A percentile compares a stretch with the other conserved stretches of the same genome.
phyloP scores from a whole-genome alignment of 768 basidiomycete species.

The Nidularia pulvinata region DNA sequence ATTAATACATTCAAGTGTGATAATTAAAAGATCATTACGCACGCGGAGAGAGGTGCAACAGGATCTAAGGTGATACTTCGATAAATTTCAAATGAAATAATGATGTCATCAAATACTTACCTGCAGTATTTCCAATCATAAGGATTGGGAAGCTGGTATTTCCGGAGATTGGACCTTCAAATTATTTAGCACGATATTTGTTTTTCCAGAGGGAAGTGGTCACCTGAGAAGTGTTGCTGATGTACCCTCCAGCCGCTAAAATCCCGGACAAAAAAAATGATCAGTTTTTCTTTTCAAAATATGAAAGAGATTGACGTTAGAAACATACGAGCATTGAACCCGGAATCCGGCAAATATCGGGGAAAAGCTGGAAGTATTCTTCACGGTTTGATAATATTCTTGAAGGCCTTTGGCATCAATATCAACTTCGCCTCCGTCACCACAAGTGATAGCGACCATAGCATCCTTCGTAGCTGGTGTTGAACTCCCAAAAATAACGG shows the following conservation, averaged over 20 bases:
- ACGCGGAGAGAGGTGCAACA: conserved; percentile 23
- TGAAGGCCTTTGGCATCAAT: background rate
- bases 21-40: conserved; percentile 3
- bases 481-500: conserved; percentile 18
- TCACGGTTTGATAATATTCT: background rate
- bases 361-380: background rate
- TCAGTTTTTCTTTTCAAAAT: background rate
- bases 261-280: background rate
- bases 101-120: conserved; percentile 9
- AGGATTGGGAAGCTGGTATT: conserved; percentile 39
- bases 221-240: background rate
- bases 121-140: conserved; percentile 37
- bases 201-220: too few species aligned
- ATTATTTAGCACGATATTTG: background rate
- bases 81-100: background rate
- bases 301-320: background rate
- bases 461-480: conserved; percentile 13
- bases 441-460: conserved; percentile 23
- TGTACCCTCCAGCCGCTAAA: background rate
- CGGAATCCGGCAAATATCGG: background rate
- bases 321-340: background rate
- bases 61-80: conserved; percentile 16
- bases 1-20: too few species aligned
- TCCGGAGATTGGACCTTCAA: conserved; percentile 27
- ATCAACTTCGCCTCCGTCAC: conserved; percentile 27